Conservation (phyloP, 495 filamentous ascomycete genomes). For the Aspergillus carlsbadensis region DNA sequence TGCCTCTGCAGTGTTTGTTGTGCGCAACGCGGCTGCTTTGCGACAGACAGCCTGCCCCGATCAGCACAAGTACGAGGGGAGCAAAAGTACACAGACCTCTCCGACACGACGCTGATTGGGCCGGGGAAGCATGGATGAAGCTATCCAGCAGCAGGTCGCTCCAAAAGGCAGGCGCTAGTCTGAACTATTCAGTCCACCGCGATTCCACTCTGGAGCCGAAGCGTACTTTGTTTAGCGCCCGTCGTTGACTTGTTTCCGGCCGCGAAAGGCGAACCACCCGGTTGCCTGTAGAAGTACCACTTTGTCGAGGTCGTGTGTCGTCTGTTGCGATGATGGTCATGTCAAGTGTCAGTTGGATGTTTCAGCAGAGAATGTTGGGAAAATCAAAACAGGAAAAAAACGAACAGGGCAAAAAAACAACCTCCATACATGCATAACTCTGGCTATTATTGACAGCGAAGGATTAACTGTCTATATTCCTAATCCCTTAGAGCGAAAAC, state of each 20-base stretch:
- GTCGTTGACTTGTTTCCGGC: conserved; percentile 15
- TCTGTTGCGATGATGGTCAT: neutral
- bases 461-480: conserved; percentile 4
- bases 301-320: conserved; percentile 12
- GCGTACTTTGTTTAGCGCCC: conserved; percentile 25
- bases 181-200: neutral
- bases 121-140: conserved; percentile 42
- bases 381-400: neutral
- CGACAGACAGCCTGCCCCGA: no score
- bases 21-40: no score
- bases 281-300: conserved; percentile 20
- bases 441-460: conserved; percentile 10
- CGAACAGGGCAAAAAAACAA: neutral
- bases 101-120: conserved; percentile 28
- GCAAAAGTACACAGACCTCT: conserved; percentile 31
- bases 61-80: conserved; percentile 1
- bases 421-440: conserved; percentile 17
- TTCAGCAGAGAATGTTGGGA: neutral
- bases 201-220: conserved; percentile 7
- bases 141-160: conserved; percentile 36
- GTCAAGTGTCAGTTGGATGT: neutral
- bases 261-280: conserved; percentile 20
- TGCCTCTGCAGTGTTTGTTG: no score
- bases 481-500: neutral
- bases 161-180: conserved; percentile 35